A percentile compares a stretch with the other conserved stretches of the same genome.
These are phyloP conservation scores for Aspergillus sp. DNA, from an alignment of 2,329 filamentous ascomycete genomes.

Conservation along the genomic window DNA sequence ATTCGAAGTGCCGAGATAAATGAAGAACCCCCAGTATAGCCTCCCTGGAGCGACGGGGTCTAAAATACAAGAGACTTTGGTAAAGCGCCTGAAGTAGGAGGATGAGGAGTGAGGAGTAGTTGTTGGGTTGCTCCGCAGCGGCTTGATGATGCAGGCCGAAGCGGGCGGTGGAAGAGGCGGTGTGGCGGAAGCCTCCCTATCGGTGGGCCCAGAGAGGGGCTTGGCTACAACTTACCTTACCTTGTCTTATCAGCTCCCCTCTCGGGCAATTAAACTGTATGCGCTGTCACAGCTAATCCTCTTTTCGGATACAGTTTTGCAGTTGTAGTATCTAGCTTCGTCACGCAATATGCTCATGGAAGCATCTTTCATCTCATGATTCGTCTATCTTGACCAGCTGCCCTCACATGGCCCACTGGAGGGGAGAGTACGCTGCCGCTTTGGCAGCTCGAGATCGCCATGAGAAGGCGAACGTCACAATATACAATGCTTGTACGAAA, in stretches of 20 bases:
- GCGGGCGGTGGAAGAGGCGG: constrained; percentile 33
- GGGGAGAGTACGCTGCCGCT: constrained; percentile 75
- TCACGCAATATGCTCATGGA: constrained; percentile 14
- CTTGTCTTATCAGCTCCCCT: constrained; percentile 14
- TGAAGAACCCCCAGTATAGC: background rate
- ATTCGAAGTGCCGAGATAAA: background rate
- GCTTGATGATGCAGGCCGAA: constrained; percentile 32
- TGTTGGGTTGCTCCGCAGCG: constrained; percentile 16
- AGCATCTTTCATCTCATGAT: constrained; percentile 5
- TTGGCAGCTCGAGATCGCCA: constrained; percentile 70
- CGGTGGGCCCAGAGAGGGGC: background rate
- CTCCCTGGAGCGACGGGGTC: background rate
- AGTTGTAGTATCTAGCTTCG: background rate
- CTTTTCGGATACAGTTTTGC: background rate
- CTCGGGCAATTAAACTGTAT: background rate
- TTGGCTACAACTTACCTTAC: background rate
- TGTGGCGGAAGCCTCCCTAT: constrained; percentile 22
- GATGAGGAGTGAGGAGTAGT: constrained; percentile 9
- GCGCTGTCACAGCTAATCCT: background rate
- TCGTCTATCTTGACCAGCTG: constrained; percentile 12
- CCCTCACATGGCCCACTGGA: constrained; percentile 65
- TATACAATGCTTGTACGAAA: constrained; percentile 75
- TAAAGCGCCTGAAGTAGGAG: background rate
- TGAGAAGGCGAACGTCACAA: constrained; percentile 63
- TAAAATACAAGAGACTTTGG: background rate